Conservation (phyloP, 176 grass and related monocot genomes). For the Aechmea fasciata region DNA sequence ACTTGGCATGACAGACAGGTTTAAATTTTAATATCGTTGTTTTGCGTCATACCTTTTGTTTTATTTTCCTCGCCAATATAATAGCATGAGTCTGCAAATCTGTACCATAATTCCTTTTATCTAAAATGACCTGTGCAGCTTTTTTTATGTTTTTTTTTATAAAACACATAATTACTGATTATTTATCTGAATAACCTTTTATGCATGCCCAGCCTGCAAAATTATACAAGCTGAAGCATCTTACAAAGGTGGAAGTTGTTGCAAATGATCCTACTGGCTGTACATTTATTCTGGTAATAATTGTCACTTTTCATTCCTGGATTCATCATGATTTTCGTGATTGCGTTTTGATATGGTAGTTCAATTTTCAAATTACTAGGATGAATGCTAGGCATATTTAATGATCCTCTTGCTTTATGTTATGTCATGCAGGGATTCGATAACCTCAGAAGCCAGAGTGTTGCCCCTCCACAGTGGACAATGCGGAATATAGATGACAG, state of each 20-base stretch:
- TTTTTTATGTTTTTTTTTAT: slow-evolving; percentile 25
- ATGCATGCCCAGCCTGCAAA: slow-evolving; percentile 65
- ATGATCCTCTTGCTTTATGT: slow-evolving; percentile 13
- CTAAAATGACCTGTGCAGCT: too few species aligned
- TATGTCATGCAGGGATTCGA: slow-evolving; percentile 68
- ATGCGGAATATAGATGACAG: slow-evolving; percentile 99
- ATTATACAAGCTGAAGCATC: slow-evolving; percentile 96
- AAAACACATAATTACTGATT: slow-evolving; percentile 10
- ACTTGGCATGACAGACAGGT: too few species aligned
- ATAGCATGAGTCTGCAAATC: too few species aligned
- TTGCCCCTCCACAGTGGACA: slow-evolving; percentile 96
- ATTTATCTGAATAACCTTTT: slow-evolving; percentile 5
- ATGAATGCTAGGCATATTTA: neutral
- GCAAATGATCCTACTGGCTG: slow-evolving; percentile 94
- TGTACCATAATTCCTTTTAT: too few species aligned
- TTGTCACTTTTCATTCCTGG: slow-evolving; percentile 7
- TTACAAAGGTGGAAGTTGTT: slow-evolving; percentile 91
- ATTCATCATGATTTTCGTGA: neutral
- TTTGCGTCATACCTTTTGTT: too few species aligned
- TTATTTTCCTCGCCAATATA: too few species aligned
- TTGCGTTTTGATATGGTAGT: neutral
- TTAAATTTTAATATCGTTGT: too few species aligned
- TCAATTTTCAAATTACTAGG: neutral
- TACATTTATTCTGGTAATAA: slow-evolving; percentile 94
- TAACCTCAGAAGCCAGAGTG: slow-evolving; percentile 93